Conservation (phyloP, 148 eudicot species). For the Persicaria tinctoria region DNA sequence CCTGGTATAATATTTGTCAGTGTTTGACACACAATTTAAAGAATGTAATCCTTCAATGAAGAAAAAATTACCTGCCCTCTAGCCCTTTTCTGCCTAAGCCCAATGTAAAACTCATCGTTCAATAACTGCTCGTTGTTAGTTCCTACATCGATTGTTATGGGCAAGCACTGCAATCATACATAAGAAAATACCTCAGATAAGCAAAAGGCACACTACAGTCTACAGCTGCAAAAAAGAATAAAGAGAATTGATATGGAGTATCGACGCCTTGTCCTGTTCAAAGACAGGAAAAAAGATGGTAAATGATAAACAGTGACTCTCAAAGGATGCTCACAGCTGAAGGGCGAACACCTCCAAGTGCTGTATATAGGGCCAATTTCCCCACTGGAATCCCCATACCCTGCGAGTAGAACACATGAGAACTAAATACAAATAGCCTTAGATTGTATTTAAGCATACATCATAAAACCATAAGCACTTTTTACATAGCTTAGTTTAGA, state of each 20-base stretch:
- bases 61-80: constrained; percentile 53
- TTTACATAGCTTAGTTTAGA: not conserved
- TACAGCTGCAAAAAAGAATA: too few relatives aligned
- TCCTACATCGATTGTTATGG: constrained; percentile 86
- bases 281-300: too few relatives aligned
- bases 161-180: constrained; percentile 55
- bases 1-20: constrained; percentile 30
- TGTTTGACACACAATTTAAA: too few relatives aligned
- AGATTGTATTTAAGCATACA: not conserved
- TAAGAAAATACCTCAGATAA: not conserved
- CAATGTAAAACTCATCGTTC: constrained; percentile 77
- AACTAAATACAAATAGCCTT: not conserved
- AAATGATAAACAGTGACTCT: too few relatives aligned
- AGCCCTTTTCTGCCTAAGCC: constrained; percentile 71
- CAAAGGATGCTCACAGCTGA: constrained; percentile 53
- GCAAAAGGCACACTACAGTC: not conserved
- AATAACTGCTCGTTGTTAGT: constrained; percentile 70
- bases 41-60: not conserved
- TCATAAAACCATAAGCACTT: not conserved
- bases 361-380: constrained; percentile 72
- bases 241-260: too few relatives aligned
- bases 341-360: constrained; percentile 93
- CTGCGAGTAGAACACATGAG: constrained; percentile 24
- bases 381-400: constrained; percentile 99
- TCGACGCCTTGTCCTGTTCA: too few relatives aligned